Evolutionary conservation across 176 grass and related monocot species (phyloP).

Genomic region (Ampelocalamus luodianensis): DNA sequence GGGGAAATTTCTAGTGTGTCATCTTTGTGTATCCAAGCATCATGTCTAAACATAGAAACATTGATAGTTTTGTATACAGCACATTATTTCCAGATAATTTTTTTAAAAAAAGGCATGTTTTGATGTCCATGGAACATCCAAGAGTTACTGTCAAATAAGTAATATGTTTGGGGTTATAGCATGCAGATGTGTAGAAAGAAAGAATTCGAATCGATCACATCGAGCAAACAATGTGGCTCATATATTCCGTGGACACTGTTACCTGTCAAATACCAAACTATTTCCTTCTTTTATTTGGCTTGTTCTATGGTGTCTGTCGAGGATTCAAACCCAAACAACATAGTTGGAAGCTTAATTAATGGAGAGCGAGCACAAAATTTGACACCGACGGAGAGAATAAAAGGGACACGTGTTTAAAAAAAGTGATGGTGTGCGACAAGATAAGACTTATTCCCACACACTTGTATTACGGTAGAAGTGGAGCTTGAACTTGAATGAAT

Average conservation of each 20-base stretch:
- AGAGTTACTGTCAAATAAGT: neutral
- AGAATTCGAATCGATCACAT: neutral
- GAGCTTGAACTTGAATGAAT: no score
- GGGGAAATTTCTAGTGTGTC: neutral
- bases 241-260: neutral
- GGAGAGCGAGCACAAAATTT: neutral
- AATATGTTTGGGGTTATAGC: neutral
- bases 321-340: conserved; percentile 1
- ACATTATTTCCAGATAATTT: neutral
- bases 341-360: neutral
- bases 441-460: no score
- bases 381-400: neutral
- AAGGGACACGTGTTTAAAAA: neutral
- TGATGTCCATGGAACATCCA: neutral
- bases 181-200: neutral
- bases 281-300: conserved; percentile 25
- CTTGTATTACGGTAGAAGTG: no score
- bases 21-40: neutral
- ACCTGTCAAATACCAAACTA: neutral
- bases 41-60: neutral
- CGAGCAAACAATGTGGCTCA: neutral
- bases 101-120: no score
- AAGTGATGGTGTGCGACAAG: no score
- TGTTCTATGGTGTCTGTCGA: neutral
- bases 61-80: neutral